Percentiles rank a stretch among this genome's conserved stretches.
These are phyloP conservation scores for Yamadazyma epiphylla DNA, from an alignment of 1,139 yeast genomes.

Conservation along the genomic window DNA sequence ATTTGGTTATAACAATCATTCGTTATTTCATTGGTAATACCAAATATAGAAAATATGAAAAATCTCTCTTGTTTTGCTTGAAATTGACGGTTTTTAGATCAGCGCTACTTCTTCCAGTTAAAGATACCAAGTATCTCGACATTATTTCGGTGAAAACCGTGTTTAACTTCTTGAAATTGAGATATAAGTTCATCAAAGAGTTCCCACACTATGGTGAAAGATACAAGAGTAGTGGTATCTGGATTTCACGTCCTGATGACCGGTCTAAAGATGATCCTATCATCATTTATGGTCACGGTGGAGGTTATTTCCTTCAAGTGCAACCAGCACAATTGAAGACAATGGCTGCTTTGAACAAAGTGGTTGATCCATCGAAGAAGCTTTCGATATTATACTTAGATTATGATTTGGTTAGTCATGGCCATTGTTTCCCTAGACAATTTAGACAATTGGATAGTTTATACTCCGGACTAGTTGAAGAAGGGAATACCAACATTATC, in stretches of 20 bases:
- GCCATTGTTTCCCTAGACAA: constrained; percentile 33
- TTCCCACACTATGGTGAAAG: constrained; percentile 31
- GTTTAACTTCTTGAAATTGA: constrained; percentile 4
- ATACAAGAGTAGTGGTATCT: constrained; percentile 30
- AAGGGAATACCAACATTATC: constrained; percentile 28
- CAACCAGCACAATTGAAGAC: constrained; percentile 30
- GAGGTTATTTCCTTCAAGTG: constrained; percentile 39
- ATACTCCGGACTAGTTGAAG: constrained; percentile 24
- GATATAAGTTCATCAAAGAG: constrained; percentile 2
- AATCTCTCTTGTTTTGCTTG: constrained; percentile 14
- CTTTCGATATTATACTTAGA: constrained; percentile 33
- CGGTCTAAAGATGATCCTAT: constrained; percentile 29
- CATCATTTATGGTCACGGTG: constrained; percentile 39
- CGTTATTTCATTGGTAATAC: constrained; percentile 17
- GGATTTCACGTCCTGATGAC: constrained; percentile 32
- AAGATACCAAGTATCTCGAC: constrained; percentile 10
- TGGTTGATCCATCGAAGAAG: constrained; percentile 24
- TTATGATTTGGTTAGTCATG: constrained; percentile 33
- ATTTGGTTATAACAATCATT: constrained; percentile 8
- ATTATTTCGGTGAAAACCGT: constrained; percentile 3
- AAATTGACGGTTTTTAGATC: constrained; percentile 18
- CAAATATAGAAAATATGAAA: constrained; percentile 16
- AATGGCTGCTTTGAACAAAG: constrained; percentile 24
- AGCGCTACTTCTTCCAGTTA: constrained; percentile 14
- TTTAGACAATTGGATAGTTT: constrained; percentile 29